phyloP scores from a whole-genome alignment of 768 basidiomycete genomes.

The Cystobasidium ongulense region DNA sequence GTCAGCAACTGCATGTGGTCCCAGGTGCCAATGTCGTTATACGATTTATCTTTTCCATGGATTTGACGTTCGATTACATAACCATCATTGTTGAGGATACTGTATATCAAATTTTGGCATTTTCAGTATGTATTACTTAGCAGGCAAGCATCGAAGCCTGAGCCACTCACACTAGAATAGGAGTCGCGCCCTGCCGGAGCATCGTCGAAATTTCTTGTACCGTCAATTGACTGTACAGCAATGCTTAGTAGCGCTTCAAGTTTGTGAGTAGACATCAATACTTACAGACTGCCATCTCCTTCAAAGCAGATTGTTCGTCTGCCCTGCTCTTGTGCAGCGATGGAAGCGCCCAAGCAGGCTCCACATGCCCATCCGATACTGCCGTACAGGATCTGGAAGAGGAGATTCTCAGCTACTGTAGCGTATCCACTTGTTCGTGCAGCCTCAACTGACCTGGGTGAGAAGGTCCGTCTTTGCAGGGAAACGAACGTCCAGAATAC shows the following conservation, averaged over 20 bases:
- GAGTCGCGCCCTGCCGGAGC: constrained; percentile 62
- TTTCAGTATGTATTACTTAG: background rate
- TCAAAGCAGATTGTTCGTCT: constrained; percentile 55
- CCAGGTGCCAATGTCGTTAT: constrained; percentile 61
- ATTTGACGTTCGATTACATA: constrained; percentile 78
- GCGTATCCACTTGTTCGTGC: background rate
- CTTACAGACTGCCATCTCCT: constrained; percentile 46
- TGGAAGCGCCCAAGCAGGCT: constrained; percentile 53
- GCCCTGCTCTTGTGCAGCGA: constrained; percentile 58
- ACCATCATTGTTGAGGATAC: constrained; percentile 45
- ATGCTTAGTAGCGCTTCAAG: constrained; percentile 59
- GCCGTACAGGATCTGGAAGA: constrained; percentile 68
- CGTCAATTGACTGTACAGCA: constrained; percentile 53
- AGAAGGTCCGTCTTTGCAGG: constrained; percentile 62
- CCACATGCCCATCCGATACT: constrained; percentile 86
- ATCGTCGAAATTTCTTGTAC: constrained; percentile 55
- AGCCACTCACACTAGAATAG: constrained; percentile 49
- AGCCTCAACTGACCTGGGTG: constrained; percentile 50
- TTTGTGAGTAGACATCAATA: background rate
- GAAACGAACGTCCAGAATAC: constrained; percentile 68
- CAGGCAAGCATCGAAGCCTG: constrained; percentile 35
- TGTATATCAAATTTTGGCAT: background rate
- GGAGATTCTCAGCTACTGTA: background rate
- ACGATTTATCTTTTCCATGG: constrained; percentile 43
- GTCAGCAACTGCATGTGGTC: constrained; percentile 46